phyloP scores from a whole-genome alignment of 179 eudicot genomes.

The Beta macrorhiza region DNA sequence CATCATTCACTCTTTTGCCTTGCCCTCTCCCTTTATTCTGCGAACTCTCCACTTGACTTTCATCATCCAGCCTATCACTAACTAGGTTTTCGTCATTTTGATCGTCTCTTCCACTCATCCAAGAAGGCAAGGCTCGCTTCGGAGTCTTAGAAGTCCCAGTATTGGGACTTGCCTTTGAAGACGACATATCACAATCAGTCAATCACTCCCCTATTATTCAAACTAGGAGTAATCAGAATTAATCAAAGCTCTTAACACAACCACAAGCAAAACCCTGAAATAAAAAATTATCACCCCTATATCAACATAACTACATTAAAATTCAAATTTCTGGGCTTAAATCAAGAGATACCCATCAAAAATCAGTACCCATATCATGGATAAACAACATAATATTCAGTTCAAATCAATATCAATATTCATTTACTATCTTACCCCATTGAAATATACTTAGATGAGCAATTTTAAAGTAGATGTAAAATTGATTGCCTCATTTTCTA shows the following conservation, averaged over 20 bases:
- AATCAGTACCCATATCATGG: neutral
- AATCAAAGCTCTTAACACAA: conserved; percentile 4
- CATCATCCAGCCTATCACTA: conserved; percentile 32
- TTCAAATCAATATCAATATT: neutral
- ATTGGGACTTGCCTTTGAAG: conserved; percentile 38
- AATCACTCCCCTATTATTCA: neutral
- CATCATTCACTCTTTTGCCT: conserved; percentile 23
- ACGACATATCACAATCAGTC: conserved; percentile 43
- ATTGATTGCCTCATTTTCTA: neutral
- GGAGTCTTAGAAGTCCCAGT: conserved; percentile 33
- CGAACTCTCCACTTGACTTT: conserved; percentile 26
- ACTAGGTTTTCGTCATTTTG: conserved; percentile 32
- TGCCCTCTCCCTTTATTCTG: conserved; percentile 33
- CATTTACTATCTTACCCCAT: no score
- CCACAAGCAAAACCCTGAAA: neutral
- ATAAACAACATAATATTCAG: neutral
- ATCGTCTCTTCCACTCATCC: conserved; percentile 75
- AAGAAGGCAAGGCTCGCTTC: conserved; percentile 75
- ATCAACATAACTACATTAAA: no score
- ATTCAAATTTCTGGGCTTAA: no score
- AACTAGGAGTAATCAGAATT: neutral
- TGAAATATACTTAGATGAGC: neutral
- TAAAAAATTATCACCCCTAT: no score
- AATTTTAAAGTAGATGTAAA: neutral
- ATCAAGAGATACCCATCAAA: no score